phyloP scores from a whole-genome alignment of 805 yeast species.

The Tetrapisispora nanseiensis region DNA sequence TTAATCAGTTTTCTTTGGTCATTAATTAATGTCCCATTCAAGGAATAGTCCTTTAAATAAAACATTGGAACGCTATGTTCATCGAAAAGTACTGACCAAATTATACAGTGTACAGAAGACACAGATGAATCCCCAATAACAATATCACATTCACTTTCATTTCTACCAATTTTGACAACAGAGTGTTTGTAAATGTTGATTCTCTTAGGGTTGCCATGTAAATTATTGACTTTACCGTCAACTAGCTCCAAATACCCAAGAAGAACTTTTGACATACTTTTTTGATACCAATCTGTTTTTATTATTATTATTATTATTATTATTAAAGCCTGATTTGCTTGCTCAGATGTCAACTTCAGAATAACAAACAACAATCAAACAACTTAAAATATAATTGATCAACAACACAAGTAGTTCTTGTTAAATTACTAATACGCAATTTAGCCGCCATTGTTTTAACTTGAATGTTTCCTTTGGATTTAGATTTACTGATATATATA shows the following conservation, averaged over 20 bases:
- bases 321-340: too few relatives aligned
- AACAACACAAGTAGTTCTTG: too few relatives aligned
- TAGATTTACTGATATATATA: too few relatives aligned
- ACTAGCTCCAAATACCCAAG: conserved; percentile 17
- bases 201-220: conserved; percentile 1
- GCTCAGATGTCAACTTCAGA: too few relatives aligned
- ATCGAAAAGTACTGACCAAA: conserved; percentile 45
- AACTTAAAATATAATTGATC: too few relatives aligned
- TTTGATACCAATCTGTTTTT: neutral
- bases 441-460: too few relatives aligned
- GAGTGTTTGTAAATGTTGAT: conserved; percentile 25
- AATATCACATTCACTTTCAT: conserved; percentile 25
- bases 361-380: too few relatives aligned
- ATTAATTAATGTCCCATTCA: conserved; percentile 43
- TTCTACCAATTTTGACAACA: conserved; percentile 38
- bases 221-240: conserved; percentile 1
- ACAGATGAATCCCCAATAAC: conserved; percentile 31
- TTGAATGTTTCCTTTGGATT: too few relatives aligned
- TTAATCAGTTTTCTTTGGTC: conserved; percentile 22
- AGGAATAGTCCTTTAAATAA: conserved; percentile 41
- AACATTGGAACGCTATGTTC: conserved; percentile 36
- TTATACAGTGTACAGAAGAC: conserved; percentile 38
- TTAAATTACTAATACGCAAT: too few relatives aligned
- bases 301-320: neutral
- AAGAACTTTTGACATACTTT: conserved; percentile 1